phyloP scores from a whole-genome alignment of 2,329 filamentous ascomycete species.

The Talaromyces piceae region DNA sequence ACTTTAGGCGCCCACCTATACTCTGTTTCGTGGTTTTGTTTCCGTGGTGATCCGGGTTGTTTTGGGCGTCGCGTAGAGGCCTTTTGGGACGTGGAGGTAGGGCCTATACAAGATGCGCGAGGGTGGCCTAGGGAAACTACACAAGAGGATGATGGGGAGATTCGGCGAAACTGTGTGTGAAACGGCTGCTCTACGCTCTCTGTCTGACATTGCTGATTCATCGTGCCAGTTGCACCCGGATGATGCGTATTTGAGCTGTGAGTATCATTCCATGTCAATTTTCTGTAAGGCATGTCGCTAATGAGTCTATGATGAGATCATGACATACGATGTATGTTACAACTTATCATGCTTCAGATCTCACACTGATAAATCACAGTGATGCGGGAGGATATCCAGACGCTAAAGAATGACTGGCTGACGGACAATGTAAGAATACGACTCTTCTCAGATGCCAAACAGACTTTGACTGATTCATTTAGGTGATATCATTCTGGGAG shows the following conservation, averaged over 20 bases:
- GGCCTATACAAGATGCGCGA: conserved; percentile 8
- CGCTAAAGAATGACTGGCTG: conserved; percentile 86
- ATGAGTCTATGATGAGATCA: conserved; percentile 43
- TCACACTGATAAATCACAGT: conserved; percentile 45
- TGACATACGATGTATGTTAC: conserved; percentile 54
- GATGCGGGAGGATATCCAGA: conserved; percentile 80
- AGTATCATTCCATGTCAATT: conserved; percentile 25
- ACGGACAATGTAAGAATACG: conserved; percentile 72
- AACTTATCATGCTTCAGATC: conserved; percentile 1
- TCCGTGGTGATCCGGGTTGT: no score
- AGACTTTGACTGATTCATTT: conserved; percentile 18
- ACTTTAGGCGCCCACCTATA: neutral
- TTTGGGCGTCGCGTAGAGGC: no score
- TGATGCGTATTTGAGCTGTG: conserved; percentile 64
- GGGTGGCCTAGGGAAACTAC: conserved; percentile 19
- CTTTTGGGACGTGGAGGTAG: no score
- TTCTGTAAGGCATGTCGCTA: neutral
- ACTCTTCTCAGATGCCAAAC: neutral
- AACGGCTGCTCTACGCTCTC: neutral
- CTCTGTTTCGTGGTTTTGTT: neutral
- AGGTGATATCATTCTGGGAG: conserved; percentile 98
- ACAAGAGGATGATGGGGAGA: conserved; percentile 29
- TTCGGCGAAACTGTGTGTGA: conserved; percentile 31
- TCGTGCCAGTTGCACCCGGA: conserved; percentile 46
- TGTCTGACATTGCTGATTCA: conserved; percentile 1